Evolutionary conservation across 208 protist species (phyloP).

Genomic region (Wallacemonas sp.): DNA sequence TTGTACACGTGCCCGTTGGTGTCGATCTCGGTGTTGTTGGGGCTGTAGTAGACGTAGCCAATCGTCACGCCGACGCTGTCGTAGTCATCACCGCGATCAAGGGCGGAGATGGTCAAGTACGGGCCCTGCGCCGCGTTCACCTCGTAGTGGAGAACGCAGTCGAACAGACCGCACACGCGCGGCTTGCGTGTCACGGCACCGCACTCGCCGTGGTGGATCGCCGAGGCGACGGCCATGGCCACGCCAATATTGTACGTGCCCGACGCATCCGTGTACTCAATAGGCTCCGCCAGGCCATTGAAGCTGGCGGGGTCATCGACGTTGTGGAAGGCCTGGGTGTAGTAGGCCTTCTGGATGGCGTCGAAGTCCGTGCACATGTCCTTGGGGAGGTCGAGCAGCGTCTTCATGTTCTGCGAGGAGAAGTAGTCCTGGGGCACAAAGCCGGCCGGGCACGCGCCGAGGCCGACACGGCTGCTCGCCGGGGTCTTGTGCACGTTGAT

Average conservation of each 20-base stretch:
- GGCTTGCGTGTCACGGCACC: constrained; percentile 91
- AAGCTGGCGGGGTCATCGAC: constrained; percentile 34
- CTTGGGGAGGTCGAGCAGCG: constrained; percentile 67
- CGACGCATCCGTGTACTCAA: constrained; percentile 76
- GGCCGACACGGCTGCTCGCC: constrained; percentile 88
- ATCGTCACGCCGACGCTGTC: constrained; percentile 87
- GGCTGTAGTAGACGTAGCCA: constrained; percentile 88
- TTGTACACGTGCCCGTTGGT: constrained; percentile 79
- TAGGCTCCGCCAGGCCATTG: constrained; percentile 81
- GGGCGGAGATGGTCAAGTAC: constrained; percentile 91
- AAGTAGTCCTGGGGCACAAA: constrained; percentile 93
- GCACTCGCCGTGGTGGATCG: constrained; percentile 85
- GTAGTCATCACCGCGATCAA: constrained; percentile 93
- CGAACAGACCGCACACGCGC: constrained; percentile 90
- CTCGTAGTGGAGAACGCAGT: constrained; percentile 92
- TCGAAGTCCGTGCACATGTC: constrained; percentile 83
- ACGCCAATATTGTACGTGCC: constrained; percentile 90
- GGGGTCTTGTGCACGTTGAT: constrained; percentile 94
- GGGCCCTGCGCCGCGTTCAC: constrained; percentile 90
- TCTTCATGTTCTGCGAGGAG: constrained; percentile 77
- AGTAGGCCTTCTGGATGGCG: constrained; percentile 77
- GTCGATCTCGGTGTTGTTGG: constrained; percentile 44
- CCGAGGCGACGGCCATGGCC: constrained; percentile 85
- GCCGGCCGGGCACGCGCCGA: constrained; percentile 88
- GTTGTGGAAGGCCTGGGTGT: constrained; percentile 49